These are phyloP conservation scores for Fusarium mangiferae DNA, from an alignment of 2,329 filamentous ascomycete species.

Conservation along the genomic window DNA sequence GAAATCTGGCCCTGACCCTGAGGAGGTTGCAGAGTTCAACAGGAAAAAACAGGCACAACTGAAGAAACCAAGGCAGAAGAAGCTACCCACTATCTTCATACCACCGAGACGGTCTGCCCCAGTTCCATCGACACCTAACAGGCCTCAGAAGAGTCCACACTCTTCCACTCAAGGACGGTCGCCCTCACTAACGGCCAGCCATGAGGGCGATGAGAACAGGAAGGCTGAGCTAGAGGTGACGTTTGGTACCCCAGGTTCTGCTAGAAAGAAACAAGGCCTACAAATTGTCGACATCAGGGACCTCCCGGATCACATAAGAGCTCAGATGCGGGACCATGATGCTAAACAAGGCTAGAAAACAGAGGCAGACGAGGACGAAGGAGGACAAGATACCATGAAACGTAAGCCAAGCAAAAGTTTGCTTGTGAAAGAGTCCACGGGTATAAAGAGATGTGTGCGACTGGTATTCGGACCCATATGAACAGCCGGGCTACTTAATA, in stretches of 20 bases:
- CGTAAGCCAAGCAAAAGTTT: not conserved
- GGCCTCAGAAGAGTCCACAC: not conserved
- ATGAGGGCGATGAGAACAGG: not conserved
- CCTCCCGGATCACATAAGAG: not conserved
- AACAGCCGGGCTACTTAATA: not conserved
- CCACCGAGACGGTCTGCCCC: not conserved
- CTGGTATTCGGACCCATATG: not conserved
- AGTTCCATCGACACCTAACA: not conserved
- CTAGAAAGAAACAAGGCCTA: not conserved
- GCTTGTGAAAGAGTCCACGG: not conserved
- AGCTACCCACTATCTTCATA: constrained; percentile 3
- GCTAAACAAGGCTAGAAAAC: not conserved
- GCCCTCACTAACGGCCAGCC: not conserved
- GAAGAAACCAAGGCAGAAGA: not conserved
- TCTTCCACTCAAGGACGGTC: not conserved
- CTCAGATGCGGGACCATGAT: not conserved
- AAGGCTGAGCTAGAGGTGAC: too few species aligned
- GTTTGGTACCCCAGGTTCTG: not conserved
- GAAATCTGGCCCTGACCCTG: not conserved
- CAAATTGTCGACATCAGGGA: not conserved
- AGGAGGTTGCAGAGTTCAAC: not conserved
- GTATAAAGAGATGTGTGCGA: not conserved
- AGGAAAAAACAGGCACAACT: not conserved
- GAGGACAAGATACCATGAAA: not conserved
- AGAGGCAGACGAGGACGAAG: not conserved